phyloP scores from a whole-genome alignment of 2,329 filamentous ascomycete species.

The Botryotinia calthae region DNA sequence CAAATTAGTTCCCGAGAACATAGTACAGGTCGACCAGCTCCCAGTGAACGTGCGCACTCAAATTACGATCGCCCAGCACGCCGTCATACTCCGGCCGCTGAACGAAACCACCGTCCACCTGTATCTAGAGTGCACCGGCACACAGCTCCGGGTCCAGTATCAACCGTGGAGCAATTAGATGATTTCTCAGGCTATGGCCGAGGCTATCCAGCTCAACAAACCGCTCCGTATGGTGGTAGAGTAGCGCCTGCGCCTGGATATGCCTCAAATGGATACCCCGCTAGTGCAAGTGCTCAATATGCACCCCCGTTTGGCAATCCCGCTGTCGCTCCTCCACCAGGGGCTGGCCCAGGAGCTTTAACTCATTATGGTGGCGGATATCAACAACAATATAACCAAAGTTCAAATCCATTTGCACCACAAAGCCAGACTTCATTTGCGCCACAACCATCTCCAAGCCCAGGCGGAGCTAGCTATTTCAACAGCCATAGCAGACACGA shows the following conservation, averaged over 20 bases:
- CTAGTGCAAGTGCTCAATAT: conserved; percentile 25
- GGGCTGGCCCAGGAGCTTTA: conserved; percentile 33
- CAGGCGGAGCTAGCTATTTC: conserved; percentile 37
- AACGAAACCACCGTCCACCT: conserved; percentile 40
- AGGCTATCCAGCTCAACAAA: conserved; percentile 39
- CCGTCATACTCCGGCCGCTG: conserved; percentile 35
- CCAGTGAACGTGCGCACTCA: conserved; percentile 37
- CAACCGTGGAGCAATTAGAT: conserved; percentile 63
- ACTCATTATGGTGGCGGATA: conserved; percentile 36
- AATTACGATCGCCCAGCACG: conserved; percentile 39
- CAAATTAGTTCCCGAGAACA: conserved; percentile 16
- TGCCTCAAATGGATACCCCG: conserved; percentile 35
- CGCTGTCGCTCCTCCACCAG: conserved; percentile 4
- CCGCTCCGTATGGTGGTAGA: conserved; percentile 30
- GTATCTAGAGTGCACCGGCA: conserved; percentile 44
- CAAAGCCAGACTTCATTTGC: conserved; percentile 34
- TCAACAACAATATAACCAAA: conserved; percentile 23
- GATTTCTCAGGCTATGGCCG: conserved; percentile 55
- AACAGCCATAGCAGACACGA: conserved; percentile 39
- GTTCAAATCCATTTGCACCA: conserved; percentile 20
- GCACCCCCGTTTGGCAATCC: conserved; percentile 34
- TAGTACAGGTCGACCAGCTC: conserved; percentile 40
- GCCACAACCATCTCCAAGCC: conserved; percentile 31
- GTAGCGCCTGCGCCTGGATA: conserved; percentile 34
- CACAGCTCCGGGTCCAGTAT: conserved; percentile 50